Evolutionary conservation across 1,284 basidiomycete genomes (phyloP).

Genomic region (Coriolopsis trogii): DNA sequence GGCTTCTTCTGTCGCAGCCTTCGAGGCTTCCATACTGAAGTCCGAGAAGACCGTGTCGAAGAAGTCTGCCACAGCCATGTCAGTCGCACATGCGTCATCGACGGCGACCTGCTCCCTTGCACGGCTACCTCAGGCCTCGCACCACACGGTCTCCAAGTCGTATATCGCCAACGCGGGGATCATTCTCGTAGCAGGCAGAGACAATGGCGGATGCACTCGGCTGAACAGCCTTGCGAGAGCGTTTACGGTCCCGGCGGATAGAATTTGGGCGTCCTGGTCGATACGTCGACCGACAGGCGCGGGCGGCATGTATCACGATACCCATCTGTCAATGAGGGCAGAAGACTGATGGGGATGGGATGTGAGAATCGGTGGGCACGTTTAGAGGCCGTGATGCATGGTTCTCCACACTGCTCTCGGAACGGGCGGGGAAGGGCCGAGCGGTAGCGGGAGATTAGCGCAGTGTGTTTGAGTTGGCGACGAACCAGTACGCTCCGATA

Average conservation of each 20-base stretch:
- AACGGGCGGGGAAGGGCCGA: constrained; percentile 15
- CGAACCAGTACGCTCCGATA: constrained; percentile 19
- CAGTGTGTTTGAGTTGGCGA: too few species aligned
- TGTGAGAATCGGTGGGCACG: constrained; percentile 7
- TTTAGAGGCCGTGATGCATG: constrained; percentile 9
- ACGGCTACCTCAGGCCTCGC: too few species aligned
- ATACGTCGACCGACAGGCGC: constrained; percentile 16
- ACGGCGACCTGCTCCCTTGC: too few species aligned
- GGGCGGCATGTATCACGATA: constrained; percentile 20
- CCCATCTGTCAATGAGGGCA: constrained; percentile 21
- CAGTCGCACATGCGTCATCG: constrained; percentile 6
- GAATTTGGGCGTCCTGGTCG: constrained; percentile 4
- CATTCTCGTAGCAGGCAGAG: not conserved
- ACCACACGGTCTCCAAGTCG: too few species aligned
- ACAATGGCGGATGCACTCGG: constrained; percentile 6
- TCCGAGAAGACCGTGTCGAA: constrained; percentile 15
- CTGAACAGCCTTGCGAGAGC: not conserved
- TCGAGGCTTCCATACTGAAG: not conserved
- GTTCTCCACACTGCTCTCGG: constrained; percentile 7
- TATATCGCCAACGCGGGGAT: too few species aligned
- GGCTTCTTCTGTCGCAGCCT: not conserved
- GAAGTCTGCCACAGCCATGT: constrained; percentile 9
- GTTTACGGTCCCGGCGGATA: constrained; percentile 9
- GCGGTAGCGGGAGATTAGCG: too few species aligned
- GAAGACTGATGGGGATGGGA: constrained; percentile 21